Base-by-base conservation (phyloP, 768 basidiomycete genomes). In the Tulasnella sp. region DNA sequence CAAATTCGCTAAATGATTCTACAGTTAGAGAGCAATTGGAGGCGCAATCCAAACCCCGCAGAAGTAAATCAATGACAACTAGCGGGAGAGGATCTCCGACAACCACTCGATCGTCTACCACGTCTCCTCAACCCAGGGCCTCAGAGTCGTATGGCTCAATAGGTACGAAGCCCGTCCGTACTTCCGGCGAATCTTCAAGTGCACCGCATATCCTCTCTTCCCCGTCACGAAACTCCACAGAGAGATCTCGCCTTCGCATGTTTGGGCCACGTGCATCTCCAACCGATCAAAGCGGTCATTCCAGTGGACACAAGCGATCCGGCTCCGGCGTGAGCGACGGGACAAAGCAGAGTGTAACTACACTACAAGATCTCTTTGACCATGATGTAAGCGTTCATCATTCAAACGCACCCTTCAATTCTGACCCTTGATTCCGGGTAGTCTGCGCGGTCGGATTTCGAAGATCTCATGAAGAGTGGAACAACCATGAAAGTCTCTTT, bases 401-500 rank as follows among this genome's bases (percentile, higher is more conserved):
- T 46, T 41, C 15, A 19, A 6, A 17, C 41, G 17, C 9, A 5
- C 4, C n/a, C 8, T 6, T 14, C 46, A 6, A 27, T 35, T 4
- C 29, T 32, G 34, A 31, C 45, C 45, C 19, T 8, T 48, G 25
- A 27, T 32, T 6, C 4, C 46, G 15, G 19, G 27, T 25, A 7
- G 46, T 48, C 46, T 25, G 29, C 46, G 27, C 46, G 46, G 34
- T 48, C 46, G 25, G 87, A 94, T 67, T 97, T 98, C 68, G 93
- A 98, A 69, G 82, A 90, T 68, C 74, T 97, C 69, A 84, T 98
- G 81, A 81, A 80, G 50, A 90, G 87, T 58, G 80, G 84, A 59
- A 76, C 84, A 58, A 97, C 93, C 17, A 86, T 96, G 85, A 96
- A 90, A 67, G 83, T 98, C 64, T 94, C 91, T 39, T 76, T 96